phyloP scores from a whole-genome alignment of 83 land plant genomes.

The Larix sibirica region DNA sequence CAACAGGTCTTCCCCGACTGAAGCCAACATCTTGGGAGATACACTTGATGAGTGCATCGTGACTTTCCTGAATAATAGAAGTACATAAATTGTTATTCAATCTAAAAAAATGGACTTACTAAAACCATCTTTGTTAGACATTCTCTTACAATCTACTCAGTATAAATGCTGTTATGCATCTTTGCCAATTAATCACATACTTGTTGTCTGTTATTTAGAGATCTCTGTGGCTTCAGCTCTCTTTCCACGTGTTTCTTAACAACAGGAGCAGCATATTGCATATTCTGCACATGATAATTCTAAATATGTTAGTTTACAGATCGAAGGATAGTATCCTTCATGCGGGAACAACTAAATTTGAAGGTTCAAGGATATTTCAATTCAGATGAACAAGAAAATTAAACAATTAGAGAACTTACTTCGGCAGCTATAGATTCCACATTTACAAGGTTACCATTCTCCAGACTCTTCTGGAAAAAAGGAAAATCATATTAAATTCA shows the following conservation, averaged over 20 bases:
- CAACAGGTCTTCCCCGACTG: constrained; percentile 57
- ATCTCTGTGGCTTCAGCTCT: constrained; percentile 63
- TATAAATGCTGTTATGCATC: not conserved
- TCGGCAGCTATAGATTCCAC: constrained; percentile 30
- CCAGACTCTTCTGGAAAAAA: constrained; percentile 30
- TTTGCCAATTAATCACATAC: constrained; percentile 23
- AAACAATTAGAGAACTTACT: too few relatives aligned
- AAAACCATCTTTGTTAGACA: not conserved
- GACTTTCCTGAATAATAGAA: constrained; percentile 47
- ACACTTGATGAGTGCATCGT: constrained; percentile 57
- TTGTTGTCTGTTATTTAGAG: constrained; percentile 82
- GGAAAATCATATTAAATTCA: not conserved
- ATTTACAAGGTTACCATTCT: constrained; percentile 53
- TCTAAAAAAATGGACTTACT: not conserved
- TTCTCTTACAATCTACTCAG: not conserved
- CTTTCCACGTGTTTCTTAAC: constrained; percentile 40
- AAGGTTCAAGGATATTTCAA: not conserved
- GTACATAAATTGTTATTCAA: not conserved
- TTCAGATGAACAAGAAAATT: not conserved
- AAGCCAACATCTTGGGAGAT: constrained; percentile 54
- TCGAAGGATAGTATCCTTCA: not conserved
- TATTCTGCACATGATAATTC: constrained; percentile 17
- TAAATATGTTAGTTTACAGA: not conserved
- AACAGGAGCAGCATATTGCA: constrained; percentile 21
- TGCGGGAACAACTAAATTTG: not conserved